Conservation (phyloP, 805 yeast genomes). For the Scheffersomyces lignosus region DNA sequence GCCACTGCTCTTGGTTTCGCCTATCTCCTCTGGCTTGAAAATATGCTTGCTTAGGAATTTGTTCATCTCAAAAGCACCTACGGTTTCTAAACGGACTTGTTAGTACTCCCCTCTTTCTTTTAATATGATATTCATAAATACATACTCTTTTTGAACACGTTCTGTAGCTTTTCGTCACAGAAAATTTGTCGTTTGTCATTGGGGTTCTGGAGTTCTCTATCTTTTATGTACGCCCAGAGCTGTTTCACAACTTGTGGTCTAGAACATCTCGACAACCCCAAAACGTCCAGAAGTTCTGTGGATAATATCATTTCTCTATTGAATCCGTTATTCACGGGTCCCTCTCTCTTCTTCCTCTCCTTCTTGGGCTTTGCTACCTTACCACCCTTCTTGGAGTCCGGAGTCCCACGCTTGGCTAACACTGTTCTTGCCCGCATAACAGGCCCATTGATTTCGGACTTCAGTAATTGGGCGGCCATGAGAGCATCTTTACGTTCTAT, state of each 20-base stretch:
- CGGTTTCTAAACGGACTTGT: constrained; percentile 22
- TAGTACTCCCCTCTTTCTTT: too few species aligned
- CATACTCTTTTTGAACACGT: constrained; percentile 58
- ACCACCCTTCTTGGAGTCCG: constrained; percentile 8
- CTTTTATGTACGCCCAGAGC: constrained; percentile 72
- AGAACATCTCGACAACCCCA: constrained; percentile 46
- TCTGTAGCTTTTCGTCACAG: constrained; percentile 58
- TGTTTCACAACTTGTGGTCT: constrained; percentile 70
- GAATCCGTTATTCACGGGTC: constrained; percentile 34
- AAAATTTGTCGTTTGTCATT: constrained; percentile 61
- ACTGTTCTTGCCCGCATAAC: constrained; percentile 16
- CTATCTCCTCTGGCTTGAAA: constrained; percentile 33
- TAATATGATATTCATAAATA: constrained; percentile 7
- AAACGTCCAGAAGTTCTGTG: constrained; percentile 48
- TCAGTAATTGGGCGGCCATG: constrained; percentile 52
- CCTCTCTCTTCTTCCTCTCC: constrained; percentile 15
- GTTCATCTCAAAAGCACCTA: constrained; percentile 59
- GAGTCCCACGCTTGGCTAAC: constrained; percentile 5
- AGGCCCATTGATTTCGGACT: constrained; percentile 21
- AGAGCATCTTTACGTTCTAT: constrained; percentile 50
- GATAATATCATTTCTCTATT: constrained; percentile 50
- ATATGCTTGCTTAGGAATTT: constrained; percentile 55
- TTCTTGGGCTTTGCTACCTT: constrained; percentile 14
- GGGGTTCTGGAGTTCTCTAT: constrained; percentile 63
- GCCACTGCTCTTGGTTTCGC: constrained; percentile 1